Percentiles rank a stretch among this genome's conserved stretches.
Evolutionary conservation across 1,139 yeast genomes (phyloP).

Genomic region (Suhomyces taliae): DNA sequence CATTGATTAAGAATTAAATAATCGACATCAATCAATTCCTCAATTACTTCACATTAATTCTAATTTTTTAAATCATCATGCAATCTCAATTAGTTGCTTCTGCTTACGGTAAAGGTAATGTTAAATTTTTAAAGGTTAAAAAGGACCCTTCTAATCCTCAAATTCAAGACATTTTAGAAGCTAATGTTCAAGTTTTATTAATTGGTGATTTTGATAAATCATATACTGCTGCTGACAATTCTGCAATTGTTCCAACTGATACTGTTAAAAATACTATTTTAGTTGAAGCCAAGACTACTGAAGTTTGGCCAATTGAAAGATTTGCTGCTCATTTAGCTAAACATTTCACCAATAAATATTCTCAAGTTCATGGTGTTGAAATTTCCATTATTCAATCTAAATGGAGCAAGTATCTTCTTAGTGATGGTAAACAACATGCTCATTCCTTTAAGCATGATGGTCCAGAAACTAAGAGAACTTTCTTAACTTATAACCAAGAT

Average conservation of each 20-base stretch:
- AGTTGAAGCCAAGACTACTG: conserved; percentile 75
- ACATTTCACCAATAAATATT: conserved; percentile 74
- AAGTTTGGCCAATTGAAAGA: conserved; percentile 86
- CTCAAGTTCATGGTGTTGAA: conserved; percentile 72
- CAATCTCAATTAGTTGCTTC: conserved; percentile 40
- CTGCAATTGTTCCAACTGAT: conserved; percentile 90
- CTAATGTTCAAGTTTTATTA: conserved; percentile 72
- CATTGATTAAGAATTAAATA: neutral
- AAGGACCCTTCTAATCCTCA: conserved; percentile 68
- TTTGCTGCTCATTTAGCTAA: conserved; percentile 83
- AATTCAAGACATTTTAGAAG: conserved; percentile 79
- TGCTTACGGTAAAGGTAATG: conserved; percentile 88
- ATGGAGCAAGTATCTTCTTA: conserved; percentile 74
- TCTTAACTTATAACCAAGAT: conserved; percentile 50
- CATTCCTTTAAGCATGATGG: conserved; percentile 88
- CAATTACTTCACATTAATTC: neutral
- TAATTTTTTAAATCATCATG: conserved; percentile 7
- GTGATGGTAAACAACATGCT: conserved; percentile 67
- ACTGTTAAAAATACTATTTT: conserved; percentile 88
- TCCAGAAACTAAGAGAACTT: conserved; percentile 68
- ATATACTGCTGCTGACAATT: conserved; percentile 84
- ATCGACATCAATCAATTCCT: too few relatives aligned
- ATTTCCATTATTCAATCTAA: conserved; percentile 66
- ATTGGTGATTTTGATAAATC: conserved; percentile 77
- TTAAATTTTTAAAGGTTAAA: conserved; percentile 84